Evolutionary conservation across 2,329 filamentous ascomycete species (phyloP).

Genomic region (Aureobasidium sp.): DNA sequence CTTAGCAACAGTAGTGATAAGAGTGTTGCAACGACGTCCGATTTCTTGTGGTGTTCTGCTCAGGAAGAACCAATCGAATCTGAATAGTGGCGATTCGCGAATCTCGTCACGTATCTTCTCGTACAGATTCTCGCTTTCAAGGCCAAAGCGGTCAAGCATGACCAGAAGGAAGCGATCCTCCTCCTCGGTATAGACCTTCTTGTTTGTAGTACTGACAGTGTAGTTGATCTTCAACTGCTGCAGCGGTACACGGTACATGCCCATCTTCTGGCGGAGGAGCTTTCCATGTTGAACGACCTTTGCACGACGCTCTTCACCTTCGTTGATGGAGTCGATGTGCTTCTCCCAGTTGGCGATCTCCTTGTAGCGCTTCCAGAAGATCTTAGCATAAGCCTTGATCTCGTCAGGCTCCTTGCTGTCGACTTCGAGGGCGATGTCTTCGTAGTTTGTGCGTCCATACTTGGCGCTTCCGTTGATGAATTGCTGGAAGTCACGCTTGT

Average conservation of each 20-base stretch:
- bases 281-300: constrained; percentile 90
- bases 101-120: constrained; percentile 97
- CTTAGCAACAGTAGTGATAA: constrained; percentile 88
- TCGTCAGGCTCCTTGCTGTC: constrained; percentile 83
- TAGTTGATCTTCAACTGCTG: constrained; percentile 99
- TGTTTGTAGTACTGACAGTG: constrained; percentile 97
- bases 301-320: constrained; percentile 81
- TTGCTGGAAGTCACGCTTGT: constrained; percentile 94
- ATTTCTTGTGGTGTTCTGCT: constrained; percentile 90
- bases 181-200: constrained; percentile 98
- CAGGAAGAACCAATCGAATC: constrained; percentile 99
- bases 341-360: constrained; percentile 87
- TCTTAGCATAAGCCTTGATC: constrained; percentile 84
- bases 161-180: constrained; percentile 94
- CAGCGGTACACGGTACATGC: constrained; percentile 90
- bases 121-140: constrained; percentile 84
- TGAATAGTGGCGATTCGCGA: constrained; percentile 85
- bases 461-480: constrained; percentile 94
- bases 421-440: constrained; percentile 77
- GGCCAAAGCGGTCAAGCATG: constrained; percentile 82
- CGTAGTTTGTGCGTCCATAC: constrained; percentile 80
- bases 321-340: constrained; percentile 81
- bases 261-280: constrained; percentile 90
- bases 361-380: constrained; percentile 92
- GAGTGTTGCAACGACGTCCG: constrained; percentile 82